Conservation (phyloP, 208 protist species). For the Trypanosoma grayi region DNA sequence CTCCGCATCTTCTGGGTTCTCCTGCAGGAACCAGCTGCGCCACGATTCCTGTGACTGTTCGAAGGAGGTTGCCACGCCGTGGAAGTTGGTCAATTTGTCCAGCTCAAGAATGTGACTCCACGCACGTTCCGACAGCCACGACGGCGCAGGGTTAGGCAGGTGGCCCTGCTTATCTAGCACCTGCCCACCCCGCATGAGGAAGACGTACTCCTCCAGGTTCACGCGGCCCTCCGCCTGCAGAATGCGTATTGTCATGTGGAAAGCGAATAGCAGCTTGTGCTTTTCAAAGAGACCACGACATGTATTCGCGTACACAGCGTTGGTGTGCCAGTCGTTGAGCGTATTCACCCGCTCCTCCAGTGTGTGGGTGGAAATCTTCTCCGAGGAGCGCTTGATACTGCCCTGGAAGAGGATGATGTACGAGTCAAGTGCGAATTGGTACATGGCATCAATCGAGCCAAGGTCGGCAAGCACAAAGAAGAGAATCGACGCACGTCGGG, state of each 20-base stretch:
- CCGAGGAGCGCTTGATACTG: slow-evolving; percentile 93
- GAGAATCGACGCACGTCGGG: slow-evolving; percentile 94
- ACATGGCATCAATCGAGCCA: slow-evolving; percentile 97
- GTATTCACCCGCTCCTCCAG: slow-evolving; percentile 92
- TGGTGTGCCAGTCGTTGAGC: slow-evolving; percentile 97
- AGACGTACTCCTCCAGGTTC: slow-evolving; percentile 97
- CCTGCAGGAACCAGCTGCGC: slow-evolving; percentile 93
- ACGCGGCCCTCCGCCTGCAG: slow-evolving; percentile 87
- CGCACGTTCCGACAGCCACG: slow-evolving; percentile 94
- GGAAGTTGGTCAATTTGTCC: slow-evolving; percentile 95
- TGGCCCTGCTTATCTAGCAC: slow-evolving; percentile 94
- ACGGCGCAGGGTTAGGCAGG: slow-evolving; percentile 92
- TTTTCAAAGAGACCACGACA: slow-evolving; percentile 98
- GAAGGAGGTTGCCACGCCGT: slow-evolving; percentile 93
- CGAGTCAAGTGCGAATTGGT: slow-evolving; percentile 98
- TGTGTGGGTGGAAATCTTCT: slow-evolving; percentile 84
- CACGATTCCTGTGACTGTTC: slow-evolving; percentile 95
- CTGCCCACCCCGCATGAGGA: slow-evolving; percentile 96
- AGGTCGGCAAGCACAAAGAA: slow-evolving; percentile 98
- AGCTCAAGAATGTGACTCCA: slow-evolving; percentile 98
- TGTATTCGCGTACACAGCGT: slow-evolving; percentile 97
- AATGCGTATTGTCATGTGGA: slow-evolving; percentile 98
- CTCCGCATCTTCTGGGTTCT: slow-evolving; percentile 92
- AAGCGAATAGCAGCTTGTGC: slow-evolving; percentile 99
- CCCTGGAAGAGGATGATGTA: slow-evolving; percentile 97